phyloP scores from a whole-genome alignment of 805 yeast species.

The Yarrowia keelungensis region DNA sequence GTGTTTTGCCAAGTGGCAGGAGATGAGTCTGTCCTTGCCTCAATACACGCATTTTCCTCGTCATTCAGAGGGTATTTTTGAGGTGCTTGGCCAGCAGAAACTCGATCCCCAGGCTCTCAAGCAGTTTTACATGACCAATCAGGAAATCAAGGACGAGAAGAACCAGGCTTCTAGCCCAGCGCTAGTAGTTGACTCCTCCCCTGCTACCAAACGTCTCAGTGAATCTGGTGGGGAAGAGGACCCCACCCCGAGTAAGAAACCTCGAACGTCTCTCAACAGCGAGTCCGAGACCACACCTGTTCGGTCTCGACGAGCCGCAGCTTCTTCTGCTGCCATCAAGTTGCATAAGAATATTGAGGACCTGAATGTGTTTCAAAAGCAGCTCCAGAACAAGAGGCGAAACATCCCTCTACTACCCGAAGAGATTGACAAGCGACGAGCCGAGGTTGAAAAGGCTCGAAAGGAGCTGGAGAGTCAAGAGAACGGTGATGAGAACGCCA shows the following conservation, averaged over 20 bases:
- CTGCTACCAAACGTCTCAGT: constrained; percentile 25
- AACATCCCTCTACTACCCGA: constrained; percentile 54
- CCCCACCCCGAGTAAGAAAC: constrained; percentile 16
- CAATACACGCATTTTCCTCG: constrained; percentile 59
- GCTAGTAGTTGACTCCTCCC: constrained; percentile 21
- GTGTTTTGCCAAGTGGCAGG: constrained; percentile 67
- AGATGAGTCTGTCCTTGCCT: constrained; percentile 56
- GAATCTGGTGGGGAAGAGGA: constrained; percentile 22
- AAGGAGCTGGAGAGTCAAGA: constrained; percentile 11
- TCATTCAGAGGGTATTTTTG: constrained; percentile 52
- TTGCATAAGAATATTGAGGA: constrained; percentile 67
- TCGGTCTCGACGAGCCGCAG: constrained; percentile 56
- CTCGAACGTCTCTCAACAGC: neutral
- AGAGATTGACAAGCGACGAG: constrained; percentile 51
- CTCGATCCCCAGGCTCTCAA: constrained; percentile 55
- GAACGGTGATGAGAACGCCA: neutral
- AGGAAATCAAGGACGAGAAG: constrained; percentile 40
- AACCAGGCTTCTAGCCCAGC: constrained; percentile 33
- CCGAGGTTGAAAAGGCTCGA: constrained; percentile 30
- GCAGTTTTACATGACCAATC: constrained; percentile 51
- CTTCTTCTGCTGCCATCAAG: constrained; percentile 67
- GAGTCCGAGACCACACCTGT: neutral
- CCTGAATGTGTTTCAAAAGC: constrained; percentile 59
- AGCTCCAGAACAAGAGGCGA: constrained; percentile 63
- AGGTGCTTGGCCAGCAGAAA: constrained; percentile 61